Evolutionary conservation across 2,329 filamentous ascomycete genomes (phyloP), one percentile per base, ranked within the genome.

Genomic region (Seiridium unicorne): DNA sequence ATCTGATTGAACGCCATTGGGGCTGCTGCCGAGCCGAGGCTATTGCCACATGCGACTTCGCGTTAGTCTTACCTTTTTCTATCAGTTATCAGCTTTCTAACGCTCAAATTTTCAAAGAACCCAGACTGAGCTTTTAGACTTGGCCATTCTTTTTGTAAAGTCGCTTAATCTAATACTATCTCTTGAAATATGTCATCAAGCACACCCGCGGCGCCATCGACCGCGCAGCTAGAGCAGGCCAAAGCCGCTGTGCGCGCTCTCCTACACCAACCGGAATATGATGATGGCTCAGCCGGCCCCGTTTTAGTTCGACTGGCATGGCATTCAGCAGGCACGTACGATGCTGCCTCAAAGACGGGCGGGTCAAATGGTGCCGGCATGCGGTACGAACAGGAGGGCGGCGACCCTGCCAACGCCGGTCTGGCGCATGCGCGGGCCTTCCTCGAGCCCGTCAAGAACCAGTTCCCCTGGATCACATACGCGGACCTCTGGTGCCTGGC

Each of bases 351-450:
- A 58, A 81, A 86, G 67, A 89, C 85, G 0, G 86, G 86, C 42
- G 86, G 86, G 44, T 84, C 80, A 34, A 89, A 89, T 69, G 86
- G 86, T 61, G 86, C 86, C 0, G 85, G 85, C 18, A 89, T 89
- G 86, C 79, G 86, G 40, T 89, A 87, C 69, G 85, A 88, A 74
- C 74, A 78, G 32, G 86, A 88, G 74, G 85, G 84, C 61, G 85
- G 84, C 62, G 85, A 89, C 68, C 85, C 85, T 4, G 84, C 86
- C 59, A 89, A 89, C 72, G 85, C 85, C 3, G 86, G 86, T 18
- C 80, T 89, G 8, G 83, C 88, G 66, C 80, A 88, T 69, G 86
- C 84, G 31, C 84, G 85, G 13, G 81, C 84, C 35, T 88, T 89
- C 72, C 80, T 89, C 61, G 85, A 89, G 66, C 83, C 85, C 5